Conservation (phyloP, 169 alveolate genomes). For the Fabrea salina region DNA sequence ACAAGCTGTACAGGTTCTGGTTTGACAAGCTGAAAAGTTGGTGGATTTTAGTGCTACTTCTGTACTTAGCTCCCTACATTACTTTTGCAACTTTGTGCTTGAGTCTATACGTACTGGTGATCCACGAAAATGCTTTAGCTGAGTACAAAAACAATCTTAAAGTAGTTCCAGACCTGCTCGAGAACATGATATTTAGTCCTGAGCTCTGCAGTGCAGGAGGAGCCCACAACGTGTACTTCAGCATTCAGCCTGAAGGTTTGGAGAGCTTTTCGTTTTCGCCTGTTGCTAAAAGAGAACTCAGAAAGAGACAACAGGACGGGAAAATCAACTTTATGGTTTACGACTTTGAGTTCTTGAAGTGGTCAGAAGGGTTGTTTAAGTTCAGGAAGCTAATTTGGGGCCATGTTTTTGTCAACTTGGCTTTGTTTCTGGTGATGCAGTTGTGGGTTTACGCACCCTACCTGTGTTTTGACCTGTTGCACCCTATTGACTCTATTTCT, state of each 20-base stretch:
- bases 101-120: background rate
- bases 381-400: background rate
- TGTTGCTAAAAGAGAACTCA: background rate
- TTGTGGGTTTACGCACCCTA: background rate
- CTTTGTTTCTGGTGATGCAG: background rate
- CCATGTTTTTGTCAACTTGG: background rate
- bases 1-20: constrained; percentile 2
- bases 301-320: background rate
- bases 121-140: background rate
- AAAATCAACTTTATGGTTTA: constrained; percentile 1
- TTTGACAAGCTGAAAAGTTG: background rate
- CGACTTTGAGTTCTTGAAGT: background rate
- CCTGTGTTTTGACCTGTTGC: background rate
- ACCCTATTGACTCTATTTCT: background rate
- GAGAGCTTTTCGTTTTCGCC: background rate
- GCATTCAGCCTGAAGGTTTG: background rate
- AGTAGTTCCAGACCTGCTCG: background rate
- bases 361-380: background rate
- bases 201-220: background rate
- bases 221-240: background rate
- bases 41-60: background rate
- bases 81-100: background rate
- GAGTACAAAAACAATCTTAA: background rate
- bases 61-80: background rate
- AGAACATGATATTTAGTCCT: background rate